A percentile compares a stretch with the other conserved stretches of the same genome.
phyloP scores from a whole-genome alignment of 2,329 filamentous ascomycete genomes.

The Alternaria consortialis region DNA sequence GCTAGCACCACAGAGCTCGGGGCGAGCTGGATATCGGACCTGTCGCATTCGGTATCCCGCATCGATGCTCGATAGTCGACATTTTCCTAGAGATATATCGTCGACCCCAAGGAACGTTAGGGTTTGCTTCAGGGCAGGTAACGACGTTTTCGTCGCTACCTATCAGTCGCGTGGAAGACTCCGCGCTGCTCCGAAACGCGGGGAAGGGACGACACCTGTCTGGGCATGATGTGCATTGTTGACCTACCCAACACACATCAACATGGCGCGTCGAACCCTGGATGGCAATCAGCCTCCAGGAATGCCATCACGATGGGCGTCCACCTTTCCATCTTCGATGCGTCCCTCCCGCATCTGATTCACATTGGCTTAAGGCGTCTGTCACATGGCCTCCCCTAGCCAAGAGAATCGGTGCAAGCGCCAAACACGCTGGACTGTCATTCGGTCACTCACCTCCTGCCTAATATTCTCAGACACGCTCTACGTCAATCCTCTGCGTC shows the following conservation, averaged over 20 bases:
- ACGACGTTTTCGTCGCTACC: background rate
- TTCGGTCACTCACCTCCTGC: conserved; percentile 24
- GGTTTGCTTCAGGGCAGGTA: background rate
- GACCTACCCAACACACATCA: conserved; percentile 12
- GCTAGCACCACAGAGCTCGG: background rate
- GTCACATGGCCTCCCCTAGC: conserved; percentile 42
- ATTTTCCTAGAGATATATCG: background rate
- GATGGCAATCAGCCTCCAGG: conserved; percentile 7
- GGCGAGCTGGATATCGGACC: conserved; percentile 1
- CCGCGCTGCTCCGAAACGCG: conserved; percentile 13
- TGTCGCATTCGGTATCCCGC: conserved; percentile 7
- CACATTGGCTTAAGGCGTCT: conserved; percentile 25
- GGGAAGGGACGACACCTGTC: conserved; percentile 10
- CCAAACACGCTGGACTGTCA: conserved; percentile 37
- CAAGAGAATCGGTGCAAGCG: conserved; percentile 41
- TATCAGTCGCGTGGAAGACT: conserved; percentile 3
- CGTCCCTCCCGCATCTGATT: conserved; percentile 16
- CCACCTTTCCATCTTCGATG: conserved; percentile 15
- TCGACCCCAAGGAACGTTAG: background rate
- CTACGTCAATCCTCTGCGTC: conserved; percentile 13
- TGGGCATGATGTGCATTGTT: conserved; percentile 18
- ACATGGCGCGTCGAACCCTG: conserved; percentile 19
- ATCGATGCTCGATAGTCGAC: background rate
- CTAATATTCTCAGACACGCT: conserved; percentile 4
- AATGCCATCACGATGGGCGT: conserved; percentile 20